A percentile compares a stretch with the other conserved stretches of the same genome.
Evolutionary conservation across 495 filamentous ascomycete genomes (phyloP).

Genomic region (Trichoderma erinaceum): DNA sequence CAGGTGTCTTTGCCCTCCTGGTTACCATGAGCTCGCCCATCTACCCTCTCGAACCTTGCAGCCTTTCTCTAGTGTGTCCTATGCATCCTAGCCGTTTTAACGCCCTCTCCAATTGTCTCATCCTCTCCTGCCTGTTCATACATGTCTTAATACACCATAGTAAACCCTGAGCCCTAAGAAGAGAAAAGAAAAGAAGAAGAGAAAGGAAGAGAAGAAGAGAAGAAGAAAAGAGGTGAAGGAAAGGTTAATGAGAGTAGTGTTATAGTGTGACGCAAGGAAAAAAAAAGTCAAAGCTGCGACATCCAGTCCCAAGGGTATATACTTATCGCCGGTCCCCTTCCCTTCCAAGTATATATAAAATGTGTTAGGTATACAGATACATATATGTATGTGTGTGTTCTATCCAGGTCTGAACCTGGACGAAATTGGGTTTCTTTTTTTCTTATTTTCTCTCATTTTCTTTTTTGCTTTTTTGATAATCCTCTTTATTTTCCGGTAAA

Average conservation of each 20-base stretch:
- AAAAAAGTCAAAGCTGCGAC: slow-evolving; percentile 3
- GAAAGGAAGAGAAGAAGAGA: neutral
- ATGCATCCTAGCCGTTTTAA: slow-evolving; percentile 4
- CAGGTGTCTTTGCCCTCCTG: neutral
- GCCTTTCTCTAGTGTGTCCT: slow-evolving; percentile 4
- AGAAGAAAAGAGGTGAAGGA: neutral
- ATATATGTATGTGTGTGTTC: neutral
- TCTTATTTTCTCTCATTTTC: neutral
- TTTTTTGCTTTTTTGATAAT: neutral
- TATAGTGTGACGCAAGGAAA: slow-evolving; percentile 4
- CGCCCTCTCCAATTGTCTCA: slow-evolving; percentile 1
- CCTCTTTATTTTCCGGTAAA: neutral
- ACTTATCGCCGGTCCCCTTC: slow-evolving; percentile 10
- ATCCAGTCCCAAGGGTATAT: slow-evolving; percentile 11
- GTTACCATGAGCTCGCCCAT: slow-evolving; percentile 10
- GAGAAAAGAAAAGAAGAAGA: neutral
- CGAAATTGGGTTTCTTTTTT: neutral
- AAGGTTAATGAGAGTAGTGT: slow-evolving; percentile 4
- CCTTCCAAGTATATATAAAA: slow-evolving; percentile 7
- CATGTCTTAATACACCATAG: slow-evolving; percentile 9
- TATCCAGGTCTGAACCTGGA: neutral
- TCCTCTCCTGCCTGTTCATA: neutral
- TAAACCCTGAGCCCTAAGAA: neutral
- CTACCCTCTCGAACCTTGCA: slow-evolving; percentile 10
- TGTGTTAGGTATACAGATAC: slow-evolving; percentile 9